Evolutionary conservation across 108 stramenopile genomes (phyloP).

Genomic region (Craspedostauros australis): DNA sequence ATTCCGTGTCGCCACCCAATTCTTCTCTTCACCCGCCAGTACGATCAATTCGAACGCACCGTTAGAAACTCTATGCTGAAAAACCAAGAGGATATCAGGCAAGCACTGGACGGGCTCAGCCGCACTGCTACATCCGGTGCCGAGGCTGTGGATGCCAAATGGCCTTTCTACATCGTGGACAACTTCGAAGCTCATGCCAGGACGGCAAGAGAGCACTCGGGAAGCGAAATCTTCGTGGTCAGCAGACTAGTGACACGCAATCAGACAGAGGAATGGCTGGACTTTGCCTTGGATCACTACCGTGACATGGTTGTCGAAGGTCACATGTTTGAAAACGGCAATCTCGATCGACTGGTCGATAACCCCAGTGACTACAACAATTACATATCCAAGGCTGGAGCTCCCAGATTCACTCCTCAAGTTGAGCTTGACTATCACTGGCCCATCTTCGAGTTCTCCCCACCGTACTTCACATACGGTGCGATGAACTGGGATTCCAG

Average conservation of each 20-base stretch:
- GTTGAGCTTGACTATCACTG: not conserved
- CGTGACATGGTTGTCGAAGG: too few relatives aligned
- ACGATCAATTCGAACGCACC: not conserved
- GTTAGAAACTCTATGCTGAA: not conserved
- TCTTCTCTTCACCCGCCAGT: not conserved
- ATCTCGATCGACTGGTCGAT: not conserved
- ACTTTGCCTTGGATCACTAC: too few relatives aligned
- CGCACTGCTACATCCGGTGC: too few relatives aligned
- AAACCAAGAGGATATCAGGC: not conserved
- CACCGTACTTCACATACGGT: not conserved
- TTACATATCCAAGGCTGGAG: not conserved
- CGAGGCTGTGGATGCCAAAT: too few relatives aligned
- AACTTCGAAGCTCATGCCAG: too few relatives aligned
- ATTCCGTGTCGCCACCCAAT: not conserved
- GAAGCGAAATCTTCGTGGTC: too few relatives aligned
- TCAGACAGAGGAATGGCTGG: too few relatives aligned
- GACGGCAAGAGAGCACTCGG: too few relatives aligned
- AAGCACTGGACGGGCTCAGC: too few relatives aligned
- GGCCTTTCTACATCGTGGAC: too few relatives aligned
- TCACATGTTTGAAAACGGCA: slow-evolving; percentile 1
- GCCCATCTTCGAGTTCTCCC: slow-evolving; percentile 1
- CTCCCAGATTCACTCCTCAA: not conserved
- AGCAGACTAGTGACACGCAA: too few relatives aligned
- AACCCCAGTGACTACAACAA: not conserved
- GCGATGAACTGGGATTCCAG: slow-evolving; percentile 2